Conservation (phyloP, 1,139 yeast species). For the Candida neerlandica region DNA sequence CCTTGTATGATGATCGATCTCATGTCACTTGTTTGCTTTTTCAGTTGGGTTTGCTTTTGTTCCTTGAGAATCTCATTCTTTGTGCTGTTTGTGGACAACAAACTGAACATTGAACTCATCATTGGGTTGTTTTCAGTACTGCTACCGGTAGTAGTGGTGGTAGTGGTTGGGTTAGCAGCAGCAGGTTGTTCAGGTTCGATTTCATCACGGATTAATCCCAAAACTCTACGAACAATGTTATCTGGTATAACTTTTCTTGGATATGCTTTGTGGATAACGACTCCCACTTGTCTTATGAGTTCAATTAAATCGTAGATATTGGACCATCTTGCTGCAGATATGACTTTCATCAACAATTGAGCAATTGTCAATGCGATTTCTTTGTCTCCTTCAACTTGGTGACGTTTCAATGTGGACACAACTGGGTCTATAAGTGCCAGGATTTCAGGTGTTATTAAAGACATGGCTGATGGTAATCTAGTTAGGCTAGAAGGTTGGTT, state of each 20-base stretch:
- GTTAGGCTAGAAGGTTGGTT: not conserved
- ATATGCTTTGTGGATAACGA: slow-evolving; percentile 59
- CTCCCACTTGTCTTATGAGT: slow-evolving; percentile 69
- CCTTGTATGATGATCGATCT: slow-evolving; percentile 93
- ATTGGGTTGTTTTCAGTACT: slow-evolving; percentile 48
- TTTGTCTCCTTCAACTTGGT: slow-evolving; percentile 73
- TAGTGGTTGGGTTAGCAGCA: not conserved
- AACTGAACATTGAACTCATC: slow-evolving; percentile 85
- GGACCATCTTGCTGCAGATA: slow-evolving; percentile 88
- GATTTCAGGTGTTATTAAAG: slow-evolving; percentile 36
- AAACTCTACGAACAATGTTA: slow-evolving; percentile 85
- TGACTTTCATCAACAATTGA: slow-evolving; percentile 82
- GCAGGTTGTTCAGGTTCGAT: slow-evolving; percentile 52
- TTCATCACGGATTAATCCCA: slow-evolving; percentile 88
- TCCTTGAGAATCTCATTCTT: slow-evolving; percentile 29
- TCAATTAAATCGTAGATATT: slow-evolving; percentile 64
- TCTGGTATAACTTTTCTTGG: slow-evolving; percentile 88
- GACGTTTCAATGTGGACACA: slow-evolving; percentile 59
- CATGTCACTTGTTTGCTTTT: slow-evolving; percentile 60
- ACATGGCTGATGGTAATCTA: slow-evolving; percentile 6
- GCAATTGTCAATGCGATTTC: slow-evolving; percentile 85
- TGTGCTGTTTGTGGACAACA: slow-evolving; percentile 57
- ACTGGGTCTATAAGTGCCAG: slow-evolving; percentile 41
- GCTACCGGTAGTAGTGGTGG: not conserved
- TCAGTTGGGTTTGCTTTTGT: slow-evolving; percentile 35